A percentile compares a stretch with the other conserved stretches of the same genome.
phyloP scores from a whole-genome alignment of 148 eudicot species.

The Amaranthus cruentus region DNA sequence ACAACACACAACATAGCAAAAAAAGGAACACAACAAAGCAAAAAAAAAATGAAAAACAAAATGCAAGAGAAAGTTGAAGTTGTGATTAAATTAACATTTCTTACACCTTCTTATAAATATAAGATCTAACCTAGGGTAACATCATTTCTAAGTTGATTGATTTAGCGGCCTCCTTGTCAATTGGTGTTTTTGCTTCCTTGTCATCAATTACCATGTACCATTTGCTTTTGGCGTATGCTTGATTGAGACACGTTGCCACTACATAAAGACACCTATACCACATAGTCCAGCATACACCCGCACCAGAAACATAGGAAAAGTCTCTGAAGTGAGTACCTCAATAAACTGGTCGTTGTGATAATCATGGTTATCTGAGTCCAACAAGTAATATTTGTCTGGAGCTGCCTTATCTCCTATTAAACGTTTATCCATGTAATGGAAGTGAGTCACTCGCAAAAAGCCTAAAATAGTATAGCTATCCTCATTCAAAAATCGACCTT shows the following conservation, averaged over 20 bases:
- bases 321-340: not conserved
- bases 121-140: too few relatives aligned
- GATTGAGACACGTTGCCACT: not conserved
- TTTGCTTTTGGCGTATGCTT: too few relatives aligned
- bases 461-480: not conserved
- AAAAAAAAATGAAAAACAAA: too few relatives aligned
- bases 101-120: too few relatives aligned
- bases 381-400: not conserved
- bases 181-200: too few relatives aligned
- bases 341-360: not conserved
- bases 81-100: too few relatives aligned
- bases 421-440: not conserved
- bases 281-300: not conserved
- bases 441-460: not conserved
- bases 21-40: too few relatives aligned
- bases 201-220: too few relatives aligned
- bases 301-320: not conserved
- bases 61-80: too few relatives aligned
- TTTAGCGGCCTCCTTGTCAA: too few relatives aligned
- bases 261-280: not conserved
- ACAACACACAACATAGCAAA: constrained; percentile 4
- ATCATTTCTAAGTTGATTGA: too few relatives aligned
- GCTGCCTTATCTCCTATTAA: not conserved
- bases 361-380: not conserved
- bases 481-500: too few relatives aligned